A percentile compares a stretch with the other conserved stretches of the same genome.
These are phyloP conservation scores for Carex parvula DNA, from an alignment of 176 grass and related monocot genomes.

Conservation along the genomic window DNA sequence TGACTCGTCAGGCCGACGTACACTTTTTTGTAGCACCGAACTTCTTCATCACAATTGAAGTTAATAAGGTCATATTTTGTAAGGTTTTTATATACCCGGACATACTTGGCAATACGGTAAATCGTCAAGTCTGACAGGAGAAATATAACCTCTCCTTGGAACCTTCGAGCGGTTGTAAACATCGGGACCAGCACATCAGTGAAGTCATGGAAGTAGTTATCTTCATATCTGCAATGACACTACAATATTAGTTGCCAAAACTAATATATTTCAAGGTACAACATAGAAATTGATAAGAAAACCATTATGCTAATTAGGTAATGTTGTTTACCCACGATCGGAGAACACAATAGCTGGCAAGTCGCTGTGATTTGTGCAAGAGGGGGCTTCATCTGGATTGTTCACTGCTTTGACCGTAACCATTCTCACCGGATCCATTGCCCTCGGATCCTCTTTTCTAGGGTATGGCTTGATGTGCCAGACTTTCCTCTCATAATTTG, in stretches of 20 bases:
- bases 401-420: conserved; percentile 36
- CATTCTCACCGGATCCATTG: conserved; percentile 28
- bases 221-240: conserved; percentile 47
- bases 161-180: conserved; percentile 51
- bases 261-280: not conserved
- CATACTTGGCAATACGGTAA: conserved; percentile 62
- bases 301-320: not conserved
- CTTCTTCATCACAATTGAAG: conserved; percentile 44
- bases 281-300: not conserved
- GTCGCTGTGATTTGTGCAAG: conserved; percentile 36
- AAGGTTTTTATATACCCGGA: conserved; percentile 49
- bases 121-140: conserved; percentile 51
- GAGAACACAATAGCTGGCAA: conserved; percentile 76
- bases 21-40: conserved; percentile 52
- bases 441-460: conserved; percentile 43
- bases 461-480: conserved; percentile 55
- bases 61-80: conserved; percentile 65
- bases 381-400: not conserved
- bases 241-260: not conserved
- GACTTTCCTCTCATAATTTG: conserved; percentile 40
- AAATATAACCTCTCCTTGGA: conserved; percentile 64
- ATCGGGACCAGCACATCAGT: conserved; percentile 81
- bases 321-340: conserved; percentile 21
- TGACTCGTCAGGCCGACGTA: conserved; percentile 64
- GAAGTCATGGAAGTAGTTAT: conserved; percentile 86